Base-by-base conservation (phyloP, 768 basidiomycete species). In the Tylopilus vinaceipallidus region DNA sequence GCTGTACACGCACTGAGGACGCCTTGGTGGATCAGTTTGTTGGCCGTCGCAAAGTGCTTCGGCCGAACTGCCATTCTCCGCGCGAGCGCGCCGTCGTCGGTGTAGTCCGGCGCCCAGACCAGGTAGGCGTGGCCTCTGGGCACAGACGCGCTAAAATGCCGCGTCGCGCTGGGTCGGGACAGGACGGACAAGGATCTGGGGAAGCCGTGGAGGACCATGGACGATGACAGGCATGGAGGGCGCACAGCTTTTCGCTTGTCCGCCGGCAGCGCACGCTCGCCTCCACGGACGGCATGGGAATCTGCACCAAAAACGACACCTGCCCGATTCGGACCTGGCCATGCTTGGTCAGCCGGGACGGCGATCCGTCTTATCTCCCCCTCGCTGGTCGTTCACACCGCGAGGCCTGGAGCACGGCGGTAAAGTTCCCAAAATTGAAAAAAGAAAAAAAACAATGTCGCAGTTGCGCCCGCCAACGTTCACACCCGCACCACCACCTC, bases 71-170 rank as follows among this genome's bases (percentile, higher is more conserved):
- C 71, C 53, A 84, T 68, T 27, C 86, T 75, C n/a, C 77, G 75
- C 19, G 73, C 73, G 36, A 81, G 75, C 3, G 80, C 77, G 3
- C 75, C 84, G 42, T 74, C 72, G 46, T 84, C 81, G 12, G 78
- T 78, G 57, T 74, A 78, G 61, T 88, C 86, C 3, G 84, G 85
- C 2, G 84, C 83, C 56, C 80, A 86, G 26, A 88, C 79, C 45
- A 84, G 56, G 62, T 57, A 67, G 2, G 56, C 30, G 1, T 43
- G 55, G 3, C 23, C 42, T 32, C 46, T 59, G 14, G 48, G 45
- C 22, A 36, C 4, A 33, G 42, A 52, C 27, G 34, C 38, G 22
- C 24, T 54, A 38, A 65, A 60, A 41, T 16, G 19, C 34, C 56
- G 64, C 34, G 49, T 29, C 8, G 29, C 14, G 1, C 46, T 24